Evolutionary conservation across 805 yeast genomes (phyloP).

Genomic region (Ogataea naganishii): DNA sequence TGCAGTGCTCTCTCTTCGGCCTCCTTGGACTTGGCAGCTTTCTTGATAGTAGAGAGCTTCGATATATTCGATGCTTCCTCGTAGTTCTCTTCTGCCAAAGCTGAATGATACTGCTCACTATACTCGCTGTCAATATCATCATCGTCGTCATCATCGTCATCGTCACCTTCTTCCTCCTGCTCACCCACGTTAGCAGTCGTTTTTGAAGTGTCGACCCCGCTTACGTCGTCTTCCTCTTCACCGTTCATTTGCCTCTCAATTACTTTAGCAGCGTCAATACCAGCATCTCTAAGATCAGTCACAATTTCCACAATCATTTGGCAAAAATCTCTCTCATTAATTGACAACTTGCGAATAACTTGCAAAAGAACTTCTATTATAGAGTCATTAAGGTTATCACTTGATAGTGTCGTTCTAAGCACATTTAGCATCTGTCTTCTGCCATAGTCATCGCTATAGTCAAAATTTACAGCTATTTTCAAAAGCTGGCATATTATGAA

Average conservation of each 20-base stretch:
- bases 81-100: conserved; percentile 20
- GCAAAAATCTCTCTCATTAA: conserved; percentile 76
- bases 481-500: conserved; percentile 71
- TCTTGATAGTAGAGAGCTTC: conserved; percentile 20
- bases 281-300: conserved; percentile 73
- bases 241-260: conserved; percentile 12
- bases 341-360: conserved; percentile 62
- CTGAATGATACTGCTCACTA: conserved; percentile 15
- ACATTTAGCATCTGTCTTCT: conserved; percentile 64
- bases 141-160: conserved; percentile 13
- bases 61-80: conserved; percentile 18
- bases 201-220: conserved; percentile 2
- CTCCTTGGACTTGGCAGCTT: conserved; percentile 25
- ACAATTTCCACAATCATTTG: conserved; percentile 80
- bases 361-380: conserved; percentile 48
- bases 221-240: conserved; percentile 18
- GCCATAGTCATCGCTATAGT: conserved; percentile 86
- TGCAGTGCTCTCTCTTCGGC: conserved; percentile 35
- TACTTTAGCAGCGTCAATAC: conserved; percentile 28
- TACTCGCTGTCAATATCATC: conserved; percentile 13
- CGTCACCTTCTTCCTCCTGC: conserved; percentile 9
- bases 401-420: conserved; percentile 49
- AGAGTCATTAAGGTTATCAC: conserved; percentile 45
- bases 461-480: conserved; percentile 58
- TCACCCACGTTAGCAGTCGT: conserved; percentile 4